phyloP scores from a whole-genome alignment of 179 eudicot species.

The Nepenthes alata region DNA sequence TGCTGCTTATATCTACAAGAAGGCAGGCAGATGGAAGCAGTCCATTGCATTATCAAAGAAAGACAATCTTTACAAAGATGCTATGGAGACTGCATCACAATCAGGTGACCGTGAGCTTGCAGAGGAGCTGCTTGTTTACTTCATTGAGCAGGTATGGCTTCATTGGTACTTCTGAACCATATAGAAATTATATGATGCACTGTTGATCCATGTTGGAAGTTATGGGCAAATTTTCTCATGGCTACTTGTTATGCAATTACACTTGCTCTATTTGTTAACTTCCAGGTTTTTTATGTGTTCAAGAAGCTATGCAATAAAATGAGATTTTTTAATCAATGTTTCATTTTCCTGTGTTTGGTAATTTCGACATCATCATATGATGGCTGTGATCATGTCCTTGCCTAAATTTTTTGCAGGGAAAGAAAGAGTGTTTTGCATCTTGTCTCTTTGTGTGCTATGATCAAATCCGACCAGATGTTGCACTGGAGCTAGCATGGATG shows the following conservation, averaged over 20 bases:
- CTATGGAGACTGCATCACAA: constrained; percentile 42
- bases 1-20: constrained; percentile 45
- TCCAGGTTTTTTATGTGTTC: too few species aligned
- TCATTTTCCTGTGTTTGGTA: too few species aligned
- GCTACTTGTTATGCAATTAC: too few species aligned
- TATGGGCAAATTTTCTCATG: too few species aligned
- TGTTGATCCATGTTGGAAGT: too few species aligned
- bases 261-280: too few species aligned
- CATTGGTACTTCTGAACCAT: neutral
- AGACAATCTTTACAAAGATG: constrained; percentile 37
- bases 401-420: constrained; percentile 26
- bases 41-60: constrained; percentile 41
- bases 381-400: neutral
- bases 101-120: constrained; percentile 49
- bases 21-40: constrained; percentile 46
- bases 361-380: too few species aligned
- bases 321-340: too few species aligned
- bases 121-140: constrained; percentile 40
- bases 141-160: constrained; percentile 28
- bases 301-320: too few species aligned
- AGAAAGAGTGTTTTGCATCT: constrained; percentile 46
- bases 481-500: constrained; percentile 40
- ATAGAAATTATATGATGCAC: neutral
- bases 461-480: constrained; percentile 40
- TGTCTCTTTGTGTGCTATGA: constrained; percentile 44